A percentile compares a stretch with the other conserved stretches of the same genome.
These are phyloP conservation scores for Hypoxylon fragiforme DNA, from an alignment of 495 filamentous ascomycete species.

Conservation along the genomic window DNA sequence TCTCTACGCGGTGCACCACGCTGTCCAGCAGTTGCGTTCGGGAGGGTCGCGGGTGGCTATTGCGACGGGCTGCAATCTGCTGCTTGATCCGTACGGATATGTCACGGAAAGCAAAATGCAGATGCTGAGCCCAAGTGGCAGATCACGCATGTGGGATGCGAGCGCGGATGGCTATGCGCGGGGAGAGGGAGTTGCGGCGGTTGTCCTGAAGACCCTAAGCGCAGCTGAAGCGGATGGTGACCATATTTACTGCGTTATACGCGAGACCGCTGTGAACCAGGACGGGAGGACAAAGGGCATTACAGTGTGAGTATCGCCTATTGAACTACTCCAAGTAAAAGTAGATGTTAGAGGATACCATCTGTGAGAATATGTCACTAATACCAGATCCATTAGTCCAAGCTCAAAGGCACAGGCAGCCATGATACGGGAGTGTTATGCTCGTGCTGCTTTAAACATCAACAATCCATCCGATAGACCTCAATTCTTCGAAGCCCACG, in stretches of 20 bases:
- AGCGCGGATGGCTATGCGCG: conserved; percentile 66
- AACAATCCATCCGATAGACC: conserved; percentile 41
- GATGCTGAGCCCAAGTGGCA: conserved; percentile 38
- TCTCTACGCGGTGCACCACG: conserved; percentile 56
- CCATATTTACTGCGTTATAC: conserved; percentile 57
- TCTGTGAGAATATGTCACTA: too few relatives aligned
- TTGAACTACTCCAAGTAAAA: too few relatives aligned
- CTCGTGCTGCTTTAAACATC: conserved; percentile 47
- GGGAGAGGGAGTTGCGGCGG: conserved; percentile 56
- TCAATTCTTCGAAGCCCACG: conserved; percentile 55
- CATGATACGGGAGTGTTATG: conserved; percentile 55
- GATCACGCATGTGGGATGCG: conserved; percentile 49
- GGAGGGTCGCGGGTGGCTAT: conserved; percentile 45
- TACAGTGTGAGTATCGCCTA: conserved; percentile 34
- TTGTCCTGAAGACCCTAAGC: conserved; percentile 56
- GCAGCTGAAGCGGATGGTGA: conserved; percentile 47
- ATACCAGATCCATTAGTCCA: conserved; percentile 43
- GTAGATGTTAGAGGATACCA: too few relatives aligned
- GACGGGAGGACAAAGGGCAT: conserved; percentile 52
- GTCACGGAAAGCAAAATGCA: conserved; percentile 24
- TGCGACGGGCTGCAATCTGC: conserved; percentile 47
- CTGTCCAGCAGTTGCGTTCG: conserved; percentile 48
- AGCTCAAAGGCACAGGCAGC: conserved; percentile 54
- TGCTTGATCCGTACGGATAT: conserved; percentile 41
- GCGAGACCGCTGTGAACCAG: conserved; percentile 52